Evolutionary conservation across 768 basidiomycete genomes (phyloP), one percentile per base, ranked within the genome.

Genomic region (Chalciporus pseudorubinellus): DNA sequence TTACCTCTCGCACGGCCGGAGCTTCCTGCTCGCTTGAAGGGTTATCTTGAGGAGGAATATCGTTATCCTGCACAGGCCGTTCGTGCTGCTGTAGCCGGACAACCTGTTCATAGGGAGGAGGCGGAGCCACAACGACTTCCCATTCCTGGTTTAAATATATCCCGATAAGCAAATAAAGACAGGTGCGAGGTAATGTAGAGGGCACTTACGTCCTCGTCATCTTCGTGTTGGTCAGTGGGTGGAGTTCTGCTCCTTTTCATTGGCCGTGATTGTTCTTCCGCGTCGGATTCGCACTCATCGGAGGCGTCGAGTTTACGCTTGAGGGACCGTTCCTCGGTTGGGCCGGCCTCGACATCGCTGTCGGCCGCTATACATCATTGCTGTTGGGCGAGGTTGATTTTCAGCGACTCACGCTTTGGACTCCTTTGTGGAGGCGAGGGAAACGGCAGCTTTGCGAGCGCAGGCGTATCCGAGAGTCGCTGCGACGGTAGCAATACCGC

Each of bases 391-490:
- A 57, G 51, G 62, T 24, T 67, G 58, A 58, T 40, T 67, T 57
- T 57, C 59, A 56, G 61, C 51, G 60, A 69, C 68, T 70, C 53
- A 71, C 68, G 55, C 59, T 60, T 53, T 59, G 59, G 56, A 5
- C n/a, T 59, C 50, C 58, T 51, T 51, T 24, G 56, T n/a, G 31
- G 63, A 34, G 40, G 55, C 40, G 11, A 66, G 44, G 34, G 60
- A 52, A 18, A 49, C 41, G 28, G 48, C 57, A 10, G 64, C 66
- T 50, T 75, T 77, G 45, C 80, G 77, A 19, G 76, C 68, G 54
- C 73, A 82, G 3, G 80, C 78, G 56, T 83, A 84, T 44, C 82
- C 79, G 21, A 83, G 74, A 13, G 78, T 79, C 8, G 81, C 82
- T 48, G 82, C 81, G 56, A 83, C 75, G 14, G 81, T 82, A 26